Percentiles rank a stretch among this genome's conserved stretches.
These are phyloP conservation scores for Botrytis hyacinthi DNA, from an alignment of 2,329 filamentous ascomycete species.

Conservation along the genomic window DNA sequence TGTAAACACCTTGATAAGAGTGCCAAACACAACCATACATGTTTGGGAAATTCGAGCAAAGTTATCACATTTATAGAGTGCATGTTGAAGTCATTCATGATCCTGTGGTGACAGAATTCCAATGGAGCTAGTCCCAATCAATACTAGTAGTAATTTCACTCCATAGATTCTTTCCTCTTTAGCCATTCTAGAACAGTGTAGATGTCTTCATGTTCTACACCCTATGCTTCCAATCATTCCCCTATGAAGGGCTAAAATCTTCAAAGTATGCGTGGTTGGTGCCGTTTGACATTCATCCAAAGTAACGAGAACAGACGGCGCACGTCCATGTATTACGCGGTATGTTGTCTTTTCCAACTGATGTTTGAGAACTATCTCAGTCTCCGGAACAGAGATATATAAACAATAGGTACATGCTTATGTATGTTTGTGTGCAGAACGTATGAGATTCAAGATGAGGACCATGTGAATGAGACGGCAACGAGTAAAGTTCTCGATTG, in stretches of 20 bases:
- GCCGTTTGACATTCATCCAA: not conserved
- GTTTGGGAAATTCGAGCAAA: not conserved
- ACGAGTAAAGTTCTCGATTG: not conserved
- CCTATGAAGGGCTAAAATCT: not conserved
- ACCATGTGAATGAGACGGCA: not conserved
- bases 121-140: not conserved
- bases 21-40: not conserved
- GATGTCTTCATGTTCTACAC: not conserved
- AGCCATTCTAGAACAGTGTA: not conserved
- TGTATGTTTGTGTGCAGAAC: not conserved
- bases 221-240: not conserved
- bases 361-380: constrained; percentile 3
- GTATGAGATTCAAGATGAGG: not conserved
- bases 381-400: too few relatives aligned
- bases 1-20: not conserved
- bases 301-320: not conserved
- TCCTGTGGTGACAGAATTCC: not conserved
- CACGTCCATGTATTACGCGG: not conserved
- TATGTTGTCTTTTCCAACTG: not conserved
- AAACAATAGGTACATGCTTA: not conserved
- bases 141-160: not conserved
- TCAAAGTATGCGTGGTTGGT: not conserved
- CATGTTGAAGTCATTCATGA: not conserved
- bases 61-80: not conserved
- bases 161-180: not conserved